phyloP scores from a whole-genome alignment of 2,329 filamentous ascomycete genomes.

The Arthrobotrys musiformis region DNA sequence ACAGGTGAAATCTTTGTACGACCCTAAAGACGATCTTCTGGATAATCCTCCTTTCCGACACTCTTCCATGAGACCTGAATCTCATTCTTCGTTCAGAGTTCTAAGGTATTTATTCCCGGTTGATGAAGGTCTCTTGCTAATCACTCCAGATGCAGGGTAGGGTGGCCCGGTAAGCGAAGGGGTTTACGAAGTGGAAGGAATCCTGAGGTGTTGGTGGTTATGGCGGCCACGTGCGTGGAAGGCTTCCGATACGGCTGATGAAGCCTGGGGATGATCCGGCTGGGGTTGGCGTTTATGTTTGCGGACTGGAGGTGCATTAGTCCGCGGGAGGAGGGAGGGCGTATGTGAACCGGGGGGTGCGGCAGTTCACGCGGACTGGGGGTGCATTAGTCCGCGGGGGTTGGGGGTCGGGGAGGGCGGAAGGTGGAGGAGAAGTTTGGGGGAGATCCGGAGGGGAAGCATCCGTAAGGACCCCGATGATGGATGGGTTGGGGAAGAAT shows the following conservation, averaged over 20 bases:
- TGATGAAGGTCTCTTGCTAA: constrained; percentile 1
- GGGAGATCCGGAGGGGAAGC: not conserved
- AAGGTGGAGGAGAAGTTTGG: not conserved
- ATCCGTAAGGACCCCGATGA: not conserved
- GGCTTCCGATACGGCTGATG: not conserved
- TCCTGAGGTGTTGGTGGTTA: not conserved
- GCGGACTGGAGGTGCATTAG: not conserved
- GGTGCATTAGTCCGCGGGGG: not conserved
- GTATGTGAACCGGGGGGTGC: not conserved
- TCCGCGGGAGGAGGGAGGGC: not conserved
- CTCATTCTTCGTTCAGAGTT: not conserved
- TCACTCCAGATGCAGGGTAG: not conserved
- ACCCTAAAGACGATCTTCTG: constrained; percentile 4
- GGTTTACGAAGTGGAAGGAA: not conserved
- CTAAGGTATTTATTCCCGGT: constrained; percentile 1
- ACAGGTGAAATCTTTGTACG: not conserved
- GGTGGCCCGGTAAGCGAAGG: not conserved
- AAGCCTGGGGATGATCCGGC: not conserved
- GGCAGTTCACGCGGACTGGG: not conserved
- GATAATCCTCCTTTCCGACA: not conserved
- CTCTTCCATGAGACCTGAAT: not conserved
- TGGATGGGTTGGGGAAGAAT: not conserved
- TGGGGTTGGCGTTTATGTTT: not conserved
- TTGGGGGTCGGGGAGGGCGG: too few species aligned
- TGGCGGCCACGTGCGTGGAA: not conserved